Evolutionary conservation across 1,284 basidiomycete genomes (phyloP).

Genomic region (Thelephora terrestris): DNA sequence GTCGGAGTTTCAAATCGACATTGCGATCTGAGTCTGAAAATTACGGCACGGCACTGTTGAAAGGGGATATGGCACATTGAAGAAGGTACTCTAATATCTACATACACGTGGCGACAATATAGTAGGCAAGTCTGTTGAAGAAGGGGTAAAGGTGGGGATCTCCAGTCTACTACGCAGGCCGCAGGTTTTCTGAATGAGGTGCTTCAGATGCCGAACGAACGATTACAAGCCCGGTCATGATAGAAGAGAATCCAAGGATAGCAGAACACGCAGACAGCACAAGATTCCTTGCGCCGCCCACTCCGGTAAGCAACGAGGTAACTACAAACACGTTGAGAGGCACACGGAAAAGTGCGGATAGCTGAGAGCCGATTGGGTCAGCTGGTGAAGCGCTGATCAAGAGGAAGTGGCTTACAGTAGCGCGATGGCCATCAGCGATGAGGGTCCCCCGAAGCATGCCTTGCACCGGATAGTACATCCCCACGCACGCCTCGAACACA

Average conservation of each 20-base stretch:
- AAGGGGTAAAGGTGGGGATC: no score
- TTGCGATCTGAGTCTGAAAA: no score
- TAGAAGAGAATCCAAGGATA: slow-evolving; percentile 48
- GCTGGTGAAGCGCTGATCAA: not conserved
- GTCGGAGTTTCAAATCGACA: no score
- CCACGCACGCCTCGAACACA: slow-evolving; percentile 64
- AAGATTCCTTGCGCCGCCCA: slow-evolving; percentile 49
- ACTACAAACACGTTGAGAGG: slow-evolving; percentile 69
- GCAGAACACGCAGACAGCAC: slow-evolving; percentile 52
- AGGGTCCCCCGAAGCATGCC: slow-evolving; percentile 63
- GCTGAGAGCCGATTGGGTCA: slow-evolving; percentile 25
- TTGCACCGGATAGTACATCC: slow-evolving; percentile 70
- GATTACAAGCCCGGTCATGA: slow-evolving; percentile 41
- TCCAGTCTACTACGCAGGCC: not conserved
- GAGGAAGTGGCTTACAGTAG: slow-evolving; percentile 42
- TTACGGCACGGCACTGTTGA: no score
- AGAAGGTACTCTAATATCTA: no score
- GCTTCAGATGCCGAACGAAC: slow-evolving; percentile 15
- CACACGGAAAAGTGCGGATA: slow-evolving; percentile 63
- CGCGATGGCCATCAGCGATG: slow-evolving; percentile 64
- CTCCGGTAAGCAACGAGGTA: slow-evolving; percentile 58
- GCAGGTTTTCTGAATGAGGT: not conserved
- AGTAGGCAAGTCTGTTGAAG: no score
- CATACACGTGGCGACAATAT: no score
- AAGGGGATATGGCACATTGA: no score